Evolutionary conservation across 129 eudicot genomes (phyloP).

Genomic region (Centrapalus pauciflorus): DNA sequence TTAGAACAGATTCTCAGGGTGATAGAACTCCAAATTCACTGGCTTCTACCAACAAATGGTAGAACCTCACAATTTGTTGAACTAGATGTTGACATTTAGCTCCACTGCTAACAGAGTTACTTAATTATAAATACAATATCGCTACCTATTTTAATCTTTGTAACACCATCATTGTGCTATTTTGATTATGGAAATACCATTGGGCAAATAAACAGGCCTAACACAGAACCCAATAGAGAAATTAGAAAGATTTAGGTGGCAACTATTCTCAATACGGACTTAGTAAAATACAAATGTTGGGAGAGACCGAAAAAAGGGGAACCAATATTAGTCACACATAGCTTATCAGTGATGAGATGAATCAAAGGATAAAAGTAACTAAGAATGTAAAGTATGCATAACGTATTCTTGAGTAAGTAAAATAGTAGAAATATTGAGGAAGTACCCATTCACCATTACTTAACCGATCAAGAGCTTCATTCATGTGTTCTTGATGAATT

Average conservation of each 20-base stretch:
- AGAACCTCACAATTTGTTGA: too few relatives aligned
- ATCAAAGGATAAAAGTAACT: not conserved
- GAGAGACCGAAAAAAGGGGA: not conserved
- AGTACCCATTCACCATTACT: constrained; percentile 88
- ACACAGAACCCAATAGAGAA: not conserved
- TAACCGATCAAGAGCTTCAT: constrained; percentile 91
- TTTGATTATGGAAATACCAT: too few relatives aligned
- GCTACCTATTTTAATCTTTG: too few relatives aligned
- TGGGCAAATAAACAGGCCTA: too few relatives aligned
- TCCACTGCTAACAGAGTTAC: too few relatives aligned
- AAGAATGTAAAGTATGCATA: not conserved
- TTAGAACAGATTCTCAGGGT: too few relatives aligned
- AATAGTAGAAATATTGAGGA: constrained; percentile 9
- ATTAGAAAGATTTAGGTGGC: not conserved
- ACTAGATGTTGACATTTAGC: too few relatives aligned
- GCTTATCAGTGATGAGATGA: not conserved
- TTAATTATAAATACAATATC: too few relatives aligned
- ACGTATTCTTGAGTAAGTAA: not conserved
- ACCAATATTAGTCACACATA: not conserved
- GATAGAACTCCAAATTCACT: too few relatives aligned
- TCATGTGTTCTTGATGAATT: constrained; percentile 89
- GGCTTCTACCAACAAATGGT: too few relatives aligned
- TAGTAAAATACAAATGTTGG: not conserved
- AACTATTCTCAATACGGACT: not conserved
- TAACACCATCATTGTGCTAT: too few relatives aligned